A percentile compares a stretch with the other conserved stretches of the same genome.
These are phyloP conservation scores for Helotiales sp. DNA, from an alignment of 2,329 filamentous ascomycete genomes.

Conservation along the genomic window DNA sequence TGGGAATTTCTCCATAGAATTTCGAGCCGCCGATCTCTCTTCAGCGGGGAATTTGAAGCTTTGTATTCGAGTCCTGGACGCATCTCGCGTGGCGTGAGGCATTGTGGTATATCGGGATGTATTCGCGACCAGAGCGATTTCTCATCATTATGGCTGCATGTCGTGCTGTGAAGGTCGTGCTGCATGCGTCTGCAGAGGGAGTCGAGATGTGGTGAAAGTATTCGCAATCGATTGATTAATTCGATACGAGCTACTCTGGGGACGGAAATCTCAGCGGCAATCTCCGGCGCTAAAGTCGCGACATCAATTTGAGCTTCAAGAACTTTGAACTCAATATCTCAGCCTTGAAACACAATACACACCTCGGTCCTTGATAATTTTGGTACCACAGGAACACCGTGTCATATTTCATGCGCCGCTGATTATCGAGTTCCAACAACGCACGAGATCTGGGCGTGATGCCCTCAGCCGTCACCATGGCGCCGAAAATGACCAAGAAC, in stretches of 20 bases:
- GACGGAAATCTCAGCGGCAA: conserved; percentile 10
- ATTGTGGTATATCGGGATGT: conserved; percentile 31
- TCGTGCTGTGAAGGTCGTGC: background rate
- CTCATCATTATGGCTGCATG: conserved; percentile 14
- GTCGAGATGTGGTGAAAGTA: background rate
- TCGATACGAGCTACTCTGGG: conserved; percentile 13
- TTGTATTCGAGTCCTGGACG: conserved; percentile 37
- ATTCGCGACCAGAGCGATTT: conserved; percentile 8
- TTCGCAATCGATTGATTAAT: background rate
- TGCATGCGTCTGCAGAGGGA: background rate
- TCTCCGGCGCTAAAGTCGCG: conserved; percentile 26
- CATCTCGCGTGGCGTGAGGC: conserved; percentile 44
- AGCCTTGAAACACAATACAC: background rate
- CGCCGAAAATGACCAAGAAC: conserved; percentile 85
- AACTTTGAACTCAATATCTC: background rate
- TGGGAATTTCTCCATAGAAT: conserved; percentile 57
- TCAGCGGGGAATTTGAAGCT: conserved; percentile 34
- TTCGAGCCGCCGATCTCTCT: conserved; percentile 24
- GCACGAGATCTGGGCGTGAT: conserved; percentile 10
- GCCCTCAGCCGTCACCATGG: conserved; percentile 50
- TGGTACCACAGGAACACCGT: background rate
- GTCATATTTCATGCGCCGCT: background rate
- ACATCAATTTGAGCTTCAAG: conserved; percentile 10
- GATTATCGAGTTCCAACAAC: background rate
- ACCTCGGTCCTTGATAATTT: background rate